phyloP scores from a whole-genome alignment of 345 rosid genomes.

The Dipteronia sinensis region DNA sequence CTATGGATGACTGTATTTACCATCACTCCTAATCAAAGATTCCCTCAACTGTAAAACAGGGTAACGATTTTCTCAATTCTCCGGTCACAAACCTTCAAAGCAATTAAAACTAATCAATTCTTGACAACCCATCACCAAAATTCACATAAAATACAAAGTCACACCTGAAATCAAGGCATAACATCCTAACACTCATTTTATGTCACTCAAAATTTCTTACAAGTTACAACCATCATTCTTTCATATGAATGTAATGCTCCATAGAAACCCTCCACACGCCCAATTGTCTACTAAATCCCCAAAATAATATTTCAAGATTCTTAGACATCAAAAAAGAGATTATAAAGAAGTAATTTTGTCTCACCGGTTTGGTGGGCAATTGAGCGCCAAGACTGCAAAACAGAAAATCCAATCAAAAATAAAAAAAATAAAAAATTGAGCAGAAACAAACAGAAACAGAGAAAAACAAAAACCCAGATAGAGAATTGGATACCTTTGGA shows the following conservation, averaged over 20 bases:
- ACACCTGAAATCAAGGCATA: neutral
- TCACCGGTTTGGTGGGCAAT: constrained; percentile 60
- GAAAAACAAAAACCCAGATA: neutral
- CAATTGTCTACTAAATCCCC: neutral
- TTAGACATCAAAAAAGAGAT: neutral
- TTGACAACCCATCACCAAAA: neutral
- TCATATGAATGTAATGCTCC: neutral
- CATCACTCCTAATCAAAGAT: neutral
- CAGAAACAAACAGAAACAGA: neutral
- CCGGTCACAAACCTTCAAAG: too few species aligned
- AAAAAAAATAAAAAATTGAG: too few species aligned
- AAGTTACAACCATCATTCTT: too few species aligned
- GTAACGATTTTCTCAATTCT: neutral
- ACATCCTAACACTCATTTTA: neutral
- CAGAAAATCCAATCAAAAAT: constrained; percentile 6
- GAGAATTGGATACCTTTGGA: constrained; percentile 44
- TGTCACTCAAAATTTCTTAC: neutral
- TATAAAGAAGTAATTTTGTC: constrained; percentile 8
- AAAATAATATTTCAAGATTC: too few species aligned
- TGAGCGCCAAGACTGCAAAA: constrained; percentile 72
- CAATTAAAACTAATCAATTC: too few species aligned
- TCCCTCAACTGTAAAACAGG: too few species aligned
- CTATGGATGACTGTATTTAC: too few species aligned
- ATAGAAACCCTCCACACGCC: neutral
- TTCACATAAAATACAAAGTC: neutral